phyloP scores from a whole-genome alignment of 495 filamentous ascomycete species.

The Amniculicola lignicola region DNA sequence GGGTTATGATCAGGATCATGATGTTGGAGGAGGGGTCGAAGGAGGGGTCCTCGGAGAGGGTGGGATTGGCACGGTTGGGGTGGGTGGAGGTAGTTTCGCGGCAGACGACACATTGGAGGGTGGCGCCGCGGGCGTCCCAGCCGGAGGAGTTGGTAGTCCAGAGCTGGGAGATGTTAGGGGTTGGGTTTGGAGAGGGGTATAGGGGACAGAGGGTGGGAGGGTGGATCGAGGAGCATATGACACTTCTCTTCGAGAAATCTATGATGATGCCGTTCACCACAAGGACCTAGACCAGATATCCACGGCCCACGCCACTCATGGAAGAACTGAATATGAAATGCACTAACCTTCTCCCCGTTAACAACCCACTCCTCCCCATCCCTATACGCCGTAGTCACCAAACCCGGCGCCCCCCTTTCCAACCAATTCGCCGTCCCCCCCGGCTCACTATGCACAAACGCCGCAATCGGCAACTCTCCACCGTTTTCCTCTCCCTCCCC shows the following conservation, averaged over 20 bases:
- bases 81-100: constrained; percentile 33
- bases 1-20: constrained; percentile 51
- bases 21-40: constrained; percentile 42
- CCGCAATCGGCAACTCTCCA: constrained; percentile 54
- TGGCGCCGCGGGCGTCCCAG: constrained; percentile 53
- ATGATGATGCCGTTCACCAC: too few species aligned
- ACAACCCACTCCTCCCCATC: constrained; percentile 55
- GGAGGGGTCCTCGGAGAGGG: constrained; percentile 13
- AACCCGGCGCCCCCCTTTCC: constrained; percentile 48
- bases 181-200: too few species aligned
- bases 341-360: constrained; percentile 53
- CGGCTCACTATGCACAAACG: constrained; percentile 52
- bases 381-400: constrained; percentile 48
- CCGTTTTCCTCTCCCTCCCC: too few species aligned
- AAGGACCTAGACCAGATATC: background rate
- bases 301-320: background rate
- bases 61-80: constrained; percentile 3
- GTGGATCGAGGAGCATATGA: too few species aligned
- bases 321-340: background rate
- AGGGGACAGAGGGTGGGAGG: too few species aligned
- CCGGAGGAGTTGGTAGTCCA: constrained; percentile 56
- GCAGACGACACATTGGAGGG: constrained; percentile 54
- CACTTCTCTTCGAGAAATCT: too few species aligned
- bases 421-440: constrained; percentile 52
- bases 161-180: constrained; percentile 41